These are phyloP conservation scores for Trapa incisa DNA, from an alignment of 345 rosid species.

Conservation along the genomic window DNA sequence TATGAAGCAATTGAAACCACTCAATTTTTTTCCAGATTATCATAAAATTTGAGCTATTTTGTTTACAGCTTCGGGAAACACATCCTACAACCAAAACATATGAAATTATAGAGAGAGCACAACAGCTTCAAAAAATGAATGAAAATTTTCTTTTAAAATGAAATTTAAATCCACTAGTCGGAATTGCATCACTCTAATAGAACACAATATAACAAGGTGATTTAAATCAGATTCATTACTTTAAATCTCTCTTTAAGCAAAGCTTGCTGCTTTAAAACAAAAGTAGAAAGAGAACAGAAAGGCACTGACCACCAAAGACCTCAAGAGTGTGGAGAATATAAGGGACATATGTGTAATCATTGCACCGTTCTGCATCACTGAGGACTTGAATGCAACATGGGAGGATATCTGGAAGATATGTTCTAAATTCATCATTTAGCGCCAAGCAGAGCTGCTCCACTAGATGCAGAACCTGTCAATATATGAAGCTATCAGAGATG, in stretches of 20 bases:
- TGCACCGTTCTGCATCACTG: conserved; percentile 88
- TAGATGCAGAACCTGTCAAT: conserved; percentile 71
- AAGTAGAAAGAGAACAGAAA: neutral
- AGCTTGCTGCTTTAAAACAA: neutral
- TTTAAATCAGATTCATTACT: neutral
- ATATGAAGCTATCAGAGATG: neutral
- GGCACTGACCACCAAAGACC: conserved; percentile 84
- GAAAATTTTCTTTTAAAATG: neutral
- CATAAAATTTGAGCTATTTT: neutral
- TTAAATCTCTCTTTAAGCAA: neutral
- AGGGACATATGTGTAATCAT: conserved; percentile 67
- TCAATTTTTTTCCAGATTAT: neutral
- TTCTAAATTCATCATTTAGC: conserved; percentile 92
- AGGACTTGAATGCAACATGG: conserved; percentile 92
- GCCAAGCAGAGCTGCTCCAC: conserved; percentile 98
- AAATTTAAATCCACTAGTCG: neutral
- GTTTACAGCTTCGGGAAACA: neutral
- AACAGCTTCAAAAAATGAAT: neutral
- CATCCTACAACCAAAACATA: neutral
- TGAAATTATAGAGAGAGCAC: neutral
- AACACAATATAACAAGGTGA: neutral
- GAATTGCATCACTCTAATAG: neutral
- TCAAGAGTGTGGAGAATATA: conserved; percentile 94
- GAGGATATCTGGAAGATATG: conserved; percentile 84
- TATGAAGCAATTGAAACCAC: neutral